Conservation (phyloP, 2,329 filamentous ascomycete genomes). For the Diaporthe humulicola region DNA sequence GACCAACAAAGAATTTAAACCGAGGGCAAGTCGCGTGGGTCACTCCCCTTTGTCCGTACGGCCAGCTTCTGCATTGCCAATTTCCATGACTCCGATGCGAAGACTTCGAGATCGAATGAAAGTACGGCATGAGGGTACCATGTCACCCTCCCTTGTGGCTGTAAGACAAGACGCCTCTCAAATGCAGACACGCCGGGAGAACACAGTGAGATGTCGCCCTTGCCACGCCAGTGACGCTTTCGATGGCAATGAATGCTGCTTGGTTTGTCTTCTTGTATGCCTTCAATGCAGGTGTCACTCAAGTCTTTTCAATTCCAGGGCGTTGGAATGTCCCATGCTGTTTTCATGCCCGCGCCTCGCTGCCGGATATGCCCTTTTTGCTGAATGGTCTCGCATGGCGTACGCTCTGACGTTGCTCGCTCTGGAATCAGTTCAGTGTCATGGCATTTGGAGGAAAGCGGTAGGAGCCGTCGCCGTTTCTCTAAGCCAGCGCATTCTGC, state of each 20-base stretch:
- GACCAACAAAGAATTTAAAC: conserved; percentile 27
- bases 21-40: conserved; percentile 27
- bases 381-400: not conserved
- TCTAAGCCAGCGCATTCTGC: conserved; percentile 67
- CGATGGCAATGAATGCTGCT: not conserved
- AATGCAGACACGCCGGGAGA: not conserved
- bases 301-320: not conserved
- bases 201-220: conserved; percentile 17
- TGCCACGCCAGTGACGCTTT: conserved; percentile 7
- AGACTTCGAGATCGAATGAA: not conserved
- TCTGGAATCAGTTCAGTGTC: not conserved
- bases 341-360: not conserved
- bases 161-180: conserved; percentile 26
- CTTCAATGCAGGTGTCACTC: not conserved
- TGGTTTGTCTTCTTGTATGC: not conserved
- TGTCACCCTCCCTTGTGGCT: conserved; percentile 31
- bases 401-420: not conserved
- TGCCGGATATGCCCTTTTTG: not conserved
- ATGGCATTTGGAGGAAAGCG: not conserved
- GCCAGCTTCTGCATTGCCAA: not conserved
- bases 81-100: not conserved
- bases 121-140: not conserved
- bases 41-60: conserved; percentile 28
- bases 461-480: not conserved
- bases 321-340: not conserved